Base-by-base conservation (phyloP, 371 early-diverging fungal genomes). In the Smittium culicis region DNA sequence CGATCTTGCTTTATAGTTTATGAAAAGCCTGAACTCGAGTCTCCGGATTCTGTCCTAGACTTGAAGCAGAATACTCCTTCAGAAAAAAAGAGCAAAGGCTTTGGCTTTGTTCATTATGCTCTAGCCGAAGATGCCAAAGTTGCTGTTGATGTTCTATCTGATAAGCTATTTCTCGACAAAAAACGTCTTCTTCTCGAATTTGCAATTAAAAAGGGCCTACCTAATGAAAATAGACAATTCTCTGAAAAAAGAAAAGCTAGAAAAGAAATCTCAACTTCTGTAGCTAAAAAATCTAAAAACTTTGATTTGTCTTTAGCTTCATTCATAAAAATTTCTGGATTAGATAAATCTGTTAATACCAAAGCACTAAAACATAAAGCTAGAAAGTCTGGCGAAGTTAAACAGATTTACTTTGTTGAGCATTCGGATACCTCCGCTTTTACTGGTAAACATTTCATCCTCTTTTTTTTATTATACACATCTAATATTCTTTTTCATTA, bases 21-120 rank as follows among this genome's bases (percentile, higher is more conserved):
- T 1, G 82, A 79, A 56, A 69, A 67, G 31, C 29, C 25, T 11
- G n/a, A n/a, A n/a, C n/a, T n/a, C n/a, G n/a, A n/a, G n/a, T n/a
- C n/a, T n/a, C 63, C 24, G 34, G 69, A 72, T 29, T 34, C 58
- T 34, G 30, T 58, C 1, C 66, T 64, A 32, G 61, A 35, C 20
- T 58, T 35, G 11, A 73, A 74, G 45, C 64, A 61, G 11, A 5
- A 5, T 20, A 11, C 45, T 11, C 5, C 20, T 45, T 45, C 45
- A 11, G 45, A 45, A 45, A 54, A n/a, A 66, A 59, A 58, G n/a
- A 66, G 66, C 45, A 66, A 83, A 63, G 96, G 96, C 1, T 91
- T 82, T 72, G 96, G 95, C 17, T 96, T 90, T 75, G 93, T 96
- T 11, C 86, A 88, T 66, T 96, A 81, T 77, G 93, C 91, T 1